Evolutionary conservation across 768 basidiomycete genomes (phyloP), one percentile per base, ranked within the genome.

Genomic region (Auriculariales sp.): DNA sequence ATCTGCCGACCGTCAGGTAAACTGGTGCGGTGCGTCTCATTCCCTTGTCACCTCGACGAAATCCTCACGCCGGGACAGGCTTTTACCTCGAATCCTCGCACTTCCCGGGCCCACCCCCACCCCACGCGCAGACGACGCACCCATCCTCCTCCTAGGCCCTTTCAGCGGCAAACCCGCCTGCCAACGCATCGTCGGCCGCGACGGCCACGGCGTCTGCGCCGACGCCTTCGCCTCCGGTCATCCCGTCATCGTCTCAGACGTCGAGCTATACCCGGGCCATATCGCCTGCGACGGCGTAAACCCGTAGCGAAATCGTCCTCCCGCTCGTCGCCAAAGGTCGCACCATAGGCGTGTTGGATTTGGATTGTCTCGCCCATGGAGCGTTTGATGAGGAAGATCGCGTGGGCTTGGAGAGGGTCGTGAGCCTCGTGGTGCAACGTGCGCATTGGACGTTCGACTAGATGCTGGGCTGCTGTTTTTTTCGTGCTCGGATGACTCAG

Each of bases 151-250:
- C 35, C 68, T 92, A 4, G 90, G 83, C 0, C 90, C 91, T 0
- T 95, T 93, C 65, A 82, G 79, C 56, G 92, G 92, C 48, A 85
- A 83, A 56, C 93, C 92, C 1, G 93, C 93, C 0, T 97, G 93
- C 62, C 84, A 88, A 57, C 79, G 74, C 56, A 91, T 95, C 62
- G 68, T 73, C 50, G 69, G 77, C 34, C 59, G 68, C 3, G 70
- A 68, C 0, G 77, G 73, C 1, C 72, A 74, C n/a, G 90, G 92
- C 27, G 92, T 95, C 10, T 95, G 92, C 62, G 86, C 89, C 4
- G 81, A 80, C 46, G 81, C 83, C 2, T 94, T 77, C 62, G 49
- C 79, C 12, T 70, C 70, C 46, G 64, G 62, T 36, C 59, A 68
- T 54, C 76, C 82, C 0, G 48, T 88, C 4, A 57, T 90, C n/a